Conservation (phyloP, 2,329 filamentous ascomycete genomes). For the Fonsecaea pugnacius region DNA sequence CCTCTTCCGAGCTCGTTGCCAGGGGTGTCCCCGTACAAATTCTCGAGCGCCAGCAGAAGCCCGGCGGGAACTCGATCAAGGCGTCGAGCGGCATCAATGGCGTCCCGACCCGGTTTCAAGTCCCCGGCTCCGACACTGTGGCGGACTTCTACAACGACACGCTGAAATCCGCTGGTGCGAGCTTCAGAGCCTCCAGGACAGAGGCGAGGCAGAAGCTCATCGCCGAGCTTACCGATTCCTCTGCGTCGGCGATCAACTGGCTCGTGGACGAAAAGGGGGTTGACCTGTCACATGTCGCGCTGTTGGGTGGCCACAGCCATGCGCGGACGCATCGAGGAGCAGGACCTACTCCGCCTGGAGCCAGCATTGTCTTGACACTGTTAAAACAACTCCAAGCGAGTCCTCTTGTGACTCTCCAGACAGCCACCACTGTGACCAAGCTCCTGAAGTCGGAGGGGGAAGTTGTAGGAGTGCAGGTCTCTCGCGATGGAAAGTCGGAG, state of each 20-base stretch:
- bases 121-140: conserved; percentile 35
- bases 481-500: conserved; percentile 41
- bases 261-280: conserved; percentile 62
- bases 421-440: conserved; percentile 58
- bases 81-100: conserved; percentile 70
- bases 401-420: conserved; percentile 58
- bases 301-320: conserved; percentile 63
- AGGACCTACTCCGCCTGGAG: conserved; percentile 62
- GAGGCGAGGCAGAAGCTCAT: conserved; percentile 40
- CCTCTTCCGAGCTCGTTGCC: conserved; percentile 61
- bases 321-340: conserved; percentile 63
- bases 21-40: conserved; percentile 60
- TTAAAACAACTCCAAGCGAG: conserved; percentile 57
- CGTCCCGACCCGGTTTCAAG: conserved; percentile 62
- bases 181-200: conserved; percentile 33
- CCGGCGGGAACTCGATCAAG: conserved; percentile 69
- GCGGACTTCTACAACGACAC: conserved; percentile 61
- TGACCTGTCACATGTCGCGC: conserved; percentile 62
- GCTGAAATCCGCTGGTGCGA: conserved; percentile 58
- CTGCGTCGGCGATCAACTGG: conserved; percentile 59
- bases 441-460: conserved; percentile 46
- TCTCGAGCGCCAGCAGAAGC: conserved; percentile 63
- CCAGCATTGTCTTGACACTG: conserved; percentile 61
- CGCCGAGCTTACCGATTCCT: conserved; percentile 53
- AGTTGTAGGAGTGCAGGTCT: conserved; percentile 61